These are phyloP conservation scores for Naganishia vaughanmartiniae DNA, from an alignment of 768 basidiomycete species.

Conservation along the genomic window DNA sequence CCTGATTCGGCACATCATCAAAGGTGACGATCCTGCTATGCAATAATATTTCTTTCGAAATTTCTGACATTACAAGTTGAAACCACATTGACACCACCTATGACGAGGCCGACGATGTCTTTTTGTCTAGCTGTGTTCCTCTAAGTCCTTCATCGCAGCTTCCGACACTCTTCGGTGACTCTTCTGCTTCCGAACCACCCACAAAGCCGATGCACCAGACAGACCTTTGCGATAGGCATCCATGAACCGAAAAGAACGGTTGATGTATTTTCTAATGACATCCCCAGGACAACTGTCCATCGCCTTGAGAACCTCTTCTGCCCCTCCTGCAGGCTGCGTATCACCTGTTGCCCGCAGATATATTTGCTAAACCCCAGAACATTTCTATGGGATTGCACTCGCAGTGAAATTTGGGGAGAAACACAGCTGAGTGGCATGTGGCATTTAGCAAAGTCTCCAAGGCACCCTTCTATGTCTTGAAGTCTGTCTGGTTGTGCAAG, in stretches of 20 bases:
- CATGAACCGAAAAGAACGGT: slow-evolving; percentile 39
- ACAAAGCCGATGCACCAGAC: slow-evolving; percentile 38
- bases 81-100: slow-evolving; percentile 1
- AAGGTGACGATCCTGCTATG: not conserved
- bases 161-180: slow-evolving; percentile 35
- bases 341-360: slow-evolving; percentile 43
- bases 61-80: not conserved
- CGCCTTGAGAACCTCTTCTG: slow-evolving; percentile 46
- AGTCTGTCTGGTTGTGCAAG: slow-evolving; percentile 7
- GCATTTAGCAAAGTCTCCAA: slow-evolving; percentile 4
- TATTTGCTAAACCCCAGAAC: slow-evolving; percentile 54
- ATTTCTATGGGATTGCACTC: slow-evolving; percentile 58
- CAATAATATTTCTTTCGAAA: not conserved
- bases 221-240: slow-evolving; percentile 44
- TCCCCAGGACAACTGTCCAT: slow-evolving; percentile 46
- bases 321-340: slow-evolving; percentile 49
- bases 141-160: not conserved
- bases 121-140: no score
- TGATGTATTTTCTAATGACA: slow-evolving; percentile 34
- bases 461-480: not conserved
- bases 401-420: slow-evolving; percentile 56
- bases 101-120: no score
- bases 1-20: not conserved
- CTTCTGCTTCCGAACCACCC: slow-evolving; percentile 40
- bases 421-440: slow-evolving; percentile 49